These are phyloP conservation scores for Lecanicillium sp. DNA, from an alignment of 2,329 filamentous ascomycete species.

Conservation along the genomic window DNA sequence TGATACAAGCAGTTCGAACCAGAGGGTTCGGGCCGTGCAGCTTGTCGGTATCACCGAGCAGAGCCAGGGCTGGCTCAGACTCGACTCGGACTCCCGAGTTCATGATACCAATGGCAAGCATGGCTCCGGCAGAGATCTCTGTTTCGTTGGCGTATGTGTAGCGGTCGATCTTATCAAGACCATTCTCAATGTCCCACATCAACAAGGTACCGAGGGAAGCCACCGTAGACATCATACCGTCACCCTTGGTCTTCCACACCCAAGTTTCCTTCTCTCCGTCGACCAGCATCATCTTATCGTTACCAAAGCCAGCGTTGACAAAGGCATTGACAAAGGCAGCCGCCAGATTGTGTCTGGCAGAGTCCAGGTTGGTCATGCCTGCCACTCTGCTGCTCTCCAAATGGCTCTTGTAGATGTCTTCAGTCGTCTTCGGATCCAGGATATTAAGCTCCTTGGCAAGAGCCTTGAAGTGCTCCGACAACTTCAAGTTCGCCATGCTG, in stretches of 20 bases:
- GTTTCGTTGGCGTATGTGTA: conserved; percentile 82
- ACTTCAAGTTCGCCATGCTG: conserved; percentile 77
- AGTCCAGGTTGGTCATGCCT: conserved; percentile 90
- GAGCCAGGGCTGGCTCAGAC: conserved; percentile 80
- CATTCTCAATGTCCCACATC: conserved; percentile 88
- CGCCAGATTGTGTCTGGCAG: conserved; percentile 88
- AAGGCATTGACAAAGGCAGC: conserved; percentile 96
- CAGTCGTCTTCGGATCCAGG: conserved; percentile 89
- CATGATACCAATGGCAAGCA: conserved; percentile 91
- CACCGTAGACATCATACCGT: conserved; percentile 94
- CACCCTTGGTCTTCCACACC: conserved; percentile 99
- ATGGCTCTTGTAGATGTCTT: conserved; percentile 99
- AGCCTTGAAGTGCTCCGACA: conserved; percentile 89
- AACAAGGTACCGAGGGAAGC: conserved; percentile 88
- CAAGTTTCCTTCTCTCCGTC: conserved; percentile 84
- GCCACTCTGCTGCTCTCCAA: conserved; percentile 90
- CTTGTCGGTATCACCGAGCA: conserved; percentile 74
- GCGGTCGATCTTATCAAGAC: conserved; percentile 87
- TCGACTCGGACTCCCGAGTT: conserved; percentile 88
- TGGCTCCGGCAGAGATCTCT: conserved; percentile 79
- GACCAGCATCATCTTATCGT: conserved; percentile 96
- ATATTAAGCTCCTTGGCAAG: conserved; percentile 95
- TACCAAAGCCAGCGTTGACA: conserved; percentile 89
- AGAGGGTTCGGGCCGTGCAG: conserved; percentile 70
- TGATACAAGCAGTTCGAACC: conserved; percentile 78